Base-by-base conservation (phyloP, 1,284 basidiomycete genomes). In the Cutaneotrichosporon curvatum region DNA sequence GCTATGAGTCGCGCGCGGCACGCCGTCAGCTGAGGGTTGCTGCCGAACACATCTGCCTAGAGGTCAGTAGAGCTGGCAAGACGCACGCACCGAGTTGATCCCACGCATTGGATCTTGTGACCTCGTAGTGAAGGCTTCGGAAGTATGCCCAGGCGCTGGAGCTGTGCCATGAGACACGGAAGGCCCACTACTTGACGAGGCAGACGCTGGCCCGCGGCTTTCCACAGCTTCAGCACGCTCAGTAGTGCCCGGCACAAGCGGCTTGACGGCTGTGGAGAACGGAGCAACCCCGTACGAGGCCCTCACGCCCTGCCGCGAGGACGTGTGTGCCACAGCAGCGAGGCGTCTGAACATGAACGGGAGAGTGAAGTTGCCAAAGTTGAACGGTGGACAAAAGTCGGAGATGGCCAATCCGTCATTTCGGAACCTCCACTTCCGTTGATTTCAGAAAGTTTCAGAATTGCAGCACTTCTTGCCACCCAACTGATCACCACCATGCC, bases 401-500 rank as follows among this genome's bases (percentile, higher is more conserved):
- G 40, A 34, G 20, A 32, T 14, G 14, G 19, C 18, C 21, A 34
- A 21, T 19, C 21, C 20, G 19, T 34, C 32, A n/a, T 9, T 19
- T 22, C 2, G 25, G 5, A 7, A 18, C 21, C 11, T 40, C 16
- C 16, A 34, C 19, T 19, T 41, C 25, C 5, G 28, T 12, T 34
- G 6, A n/a, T 20, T 21, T 7, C 18, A 12, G 31, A 43, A 43
- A 37, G 42, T 48, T 49, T 53, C 25, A 28, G 25, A 7, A 25
- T 39, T 39, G 43, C 21, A 14, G 20, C 18, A 15, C 19, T 20
- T n/a, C 40, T 38, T 36, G 23, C 31, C 50, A 48, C 30, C 51
- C 41, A 15, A 18, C 36, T 21, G n/a, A n/a, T n/a, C 25, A 21
- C 39, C 38, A 47, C 33, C 21, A 69, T 68, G 62, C 62, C 63